Percentiles rank a stretch among this genome's conserved stretches.
These are phyloP conservation scores for Oidiodendron maius DNA, from an alignment of 495 filamentous ascomycete species.

Conservation along the genomic window DNA sequence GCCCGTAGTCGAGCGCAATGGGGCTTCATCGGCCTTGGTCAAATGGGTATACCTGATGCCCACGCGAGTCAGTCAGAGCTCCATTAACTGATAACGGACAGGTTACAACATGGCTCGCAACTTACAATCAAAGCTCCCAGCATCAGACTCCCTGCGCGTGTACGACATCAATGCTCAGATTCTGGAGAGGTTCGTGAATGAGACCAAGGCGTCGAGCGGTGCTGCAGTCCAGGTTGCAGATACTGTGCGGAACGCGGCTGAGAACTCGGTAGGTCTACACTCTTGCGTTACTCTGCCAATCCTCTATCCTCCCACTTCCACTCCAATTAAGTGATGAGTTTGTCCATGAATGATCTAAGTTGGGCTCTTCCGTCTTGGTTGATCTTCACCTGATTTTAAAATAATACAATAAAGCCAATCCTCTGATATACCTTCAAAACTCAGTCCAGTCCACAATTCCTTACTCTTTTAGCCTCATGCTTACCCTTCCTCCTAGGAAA, in stretches of 20 bases:
- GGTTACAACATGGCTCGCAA: slow-evolving; percentile 89
- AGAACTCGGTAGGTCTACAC: slow-evolving; percentile 60
- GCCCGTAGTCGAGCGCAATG: slow-evolving; percentile 53
- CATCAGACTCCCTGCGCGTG: slow-evolving; percentile 60
- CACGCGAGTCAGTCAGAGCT: slow-evolving; percentile 5
- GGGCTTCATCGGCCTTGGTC: slow-evolving; percentile 82
- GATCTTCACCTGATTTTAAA: slow-evolving; percentile 48
- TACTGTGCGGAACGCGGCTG: slow-evolving; percentile 55
- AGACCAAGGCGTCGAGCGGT: slow-evolving; percentile 43
- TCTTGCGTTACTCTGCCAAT: slow-evolving; percentile 26
- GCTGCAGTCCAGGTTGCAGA: slow-evolving; percentile 51
- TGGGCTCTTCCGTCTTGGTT: slow-evolving; percentile 33
- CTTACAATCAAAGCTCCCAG: slow-evolving; percentile 67
- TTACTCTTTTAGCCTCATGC: neutral
- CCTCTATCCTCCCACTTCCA: slow-evolving; percentile 9
- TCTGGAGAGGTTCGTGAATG: slow-evolving; percentile 51
- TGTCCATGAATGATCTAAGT: slow-evolving; percentile 60
- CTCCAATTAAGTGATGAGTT: slow-evolving; percentile 34
- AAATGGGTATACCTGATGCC: slow-evolving; percentile 62
- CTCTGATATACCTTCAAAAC: slow-evolving; percentile 44
- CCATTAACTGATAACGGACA: slow-evolving; percentile 13
- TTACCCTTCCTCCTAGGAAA: slow-evolving; percentile 45
- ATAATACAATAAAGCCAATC: slow-evolving; percentile 53
- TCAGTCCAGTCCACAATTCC: too few relatives aligned
- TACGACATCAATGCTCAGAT: slow-evolving; percentile 69